These are phyloP conservation scores for Mycena indigotica DNA, from an alignment of 768 basidiomycete species.

Conservation along the genomic window DNA sequence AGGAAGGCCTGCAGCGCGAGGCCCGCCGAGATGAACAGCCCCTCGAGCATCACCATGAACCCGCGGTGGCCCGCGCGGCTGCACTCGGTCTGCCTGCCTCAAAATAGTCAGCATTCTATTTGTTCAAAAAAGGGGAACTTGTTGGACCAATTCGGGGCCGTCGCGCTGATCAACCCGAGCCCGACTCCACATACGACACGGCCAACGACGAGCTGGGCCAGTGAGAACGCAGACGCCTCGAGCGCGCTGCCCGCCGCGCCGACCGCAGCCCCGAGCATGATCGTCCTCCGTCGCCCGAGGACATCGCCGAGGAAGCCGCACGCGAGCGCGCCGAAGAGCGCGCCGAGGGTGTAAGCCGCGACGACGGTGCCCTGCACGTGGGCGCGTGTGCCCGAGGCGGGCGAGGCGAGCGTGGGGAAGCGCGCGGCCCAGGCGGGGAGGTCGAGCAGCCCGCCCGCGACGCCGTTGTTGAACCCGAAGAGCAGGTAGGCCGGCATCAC, in stretches of 20 bases:
- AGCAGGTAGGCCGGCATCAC: slow-evolving; percentile 21
- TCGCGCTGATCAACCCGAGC: slow-evolving; percentile 19
- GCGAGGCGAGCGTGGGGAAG: slow-evolving; percentile 21
- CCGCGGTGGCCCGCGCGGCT: slow-evolving; percentile 23
- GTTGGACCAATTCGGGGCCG: slow-evolving; percentile 21
- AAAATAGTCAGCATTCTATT: not conserved
- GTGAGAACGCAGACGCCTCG: slow-evolving; percentile 57
- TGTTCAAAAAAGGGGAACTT: not conserved
- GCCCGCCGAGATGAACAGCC: slow-evolving; percentile 20
- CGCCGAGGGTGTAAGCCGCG: slow-evolving; percentile 22
- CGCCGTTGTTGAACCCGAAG: slow-evolving; percentile 20
- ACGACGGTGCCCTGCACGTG: slow-evolving; percentile 20
- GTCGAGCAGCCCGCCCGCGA: slow-evolving; percentile 21
- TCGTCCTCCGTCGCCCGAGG: slow-evolving; percentile 60
- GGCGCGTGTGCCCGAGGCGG: slow-evolving; percentile 12
- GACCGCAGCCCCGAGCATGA: slow-evolving; percentile 56
- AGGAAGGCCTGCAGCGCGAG: slow-evolving; percentile 17
- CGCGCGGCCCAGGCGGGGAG: slow-evolving; percentile 17
- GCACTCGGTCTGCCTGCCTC: slow-evolving; percentile 25
- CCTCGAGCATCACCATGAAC: slow-evolving; percentile 24
- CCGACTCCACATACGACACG: slow-evolving; percentile 64
- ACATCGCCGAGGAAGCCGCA: slow-evolving; percentile 63
- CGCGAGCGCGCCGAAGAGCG: slow-evolving; percentile 59
- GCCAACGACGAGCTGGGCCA: slow-evolving; percentile 63
- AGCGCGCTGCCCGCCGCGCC: slow-evolving; percentile 67